phyloP scores from a whole-genome alignment of 2,329 filamentous ascomycete genomes.

The Knufia petricola region DNA sequence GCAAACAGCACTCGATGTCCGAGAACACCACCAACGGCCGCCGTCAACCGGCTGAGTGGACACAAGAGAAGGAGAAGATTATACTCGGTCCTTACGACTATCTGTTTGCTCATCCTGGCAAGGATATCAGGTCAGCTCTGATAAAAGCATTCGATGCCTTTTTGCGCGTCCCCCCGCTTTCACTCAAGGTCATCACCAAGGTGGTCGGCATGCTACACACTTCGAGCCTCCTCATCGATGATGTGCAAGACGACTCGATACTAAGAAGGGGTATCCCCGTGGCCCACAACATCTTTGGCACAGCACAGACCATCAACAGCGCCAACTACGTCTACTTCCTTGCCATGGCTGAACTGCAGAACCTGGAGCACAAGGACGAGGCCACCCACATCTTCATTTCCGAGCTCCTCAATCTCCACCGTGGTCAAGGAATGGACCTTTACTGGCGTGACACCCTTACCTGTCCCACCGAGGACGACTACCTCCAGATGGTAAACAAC shows the following conservation, averaged over 20 bases:
- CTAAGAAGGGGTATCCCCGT: conserved; percentile 40
- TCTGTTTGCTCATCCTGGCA: conserved; percentile 35
- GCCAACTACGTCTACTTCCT: conserved; percentile 42
- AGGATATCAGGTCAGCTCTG: conserved; percentile 36
- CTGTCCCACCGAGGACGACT: conserved; percentile 39
- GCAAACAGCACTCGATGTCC: conserved; percentile 16
- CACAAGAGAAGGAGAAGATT: conserved; percentile 32
- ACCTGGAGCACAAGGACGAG: conserved; percentile 30
- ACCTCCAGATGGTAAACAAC: conserved; percentile 41
- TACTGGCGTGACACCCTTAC: conserved; percentile 39
- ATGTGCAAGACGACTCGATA: conserved; percentile 41
- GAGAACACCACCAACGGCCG: conserved; percentile 11
- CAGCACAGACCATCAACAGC: conserved; percentile 43
- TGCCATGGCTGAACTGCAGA: conserved; percentile 34
- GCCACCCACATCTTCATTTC: conserved; percentile 37
- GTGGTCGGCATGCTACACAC: conserved; percentile 39
- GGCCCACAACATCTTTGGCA: conserved; percentile 42
- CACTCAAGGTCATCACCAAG: conserved; percentile 33
- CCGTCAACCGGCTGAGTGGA: conserved; percentile 17
- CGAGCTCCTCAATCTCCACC: conserved; percentile 39
- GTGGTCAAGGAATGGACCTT: conserved; percentile 41
- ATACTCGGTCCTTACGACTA: conserved; percentile 38
- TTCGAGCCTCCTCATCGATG: conserved; percentile 40
- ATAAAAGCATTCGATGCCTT: conserved; percentile 38
- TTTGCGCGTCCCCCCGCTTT: conserved; percentile 34